These are phyloP conservation scores for Diplodia intermedia DNA, from an alignment of 2,329 filamentous ascomycete genomes.

Conservation along the genomic window DNA sequence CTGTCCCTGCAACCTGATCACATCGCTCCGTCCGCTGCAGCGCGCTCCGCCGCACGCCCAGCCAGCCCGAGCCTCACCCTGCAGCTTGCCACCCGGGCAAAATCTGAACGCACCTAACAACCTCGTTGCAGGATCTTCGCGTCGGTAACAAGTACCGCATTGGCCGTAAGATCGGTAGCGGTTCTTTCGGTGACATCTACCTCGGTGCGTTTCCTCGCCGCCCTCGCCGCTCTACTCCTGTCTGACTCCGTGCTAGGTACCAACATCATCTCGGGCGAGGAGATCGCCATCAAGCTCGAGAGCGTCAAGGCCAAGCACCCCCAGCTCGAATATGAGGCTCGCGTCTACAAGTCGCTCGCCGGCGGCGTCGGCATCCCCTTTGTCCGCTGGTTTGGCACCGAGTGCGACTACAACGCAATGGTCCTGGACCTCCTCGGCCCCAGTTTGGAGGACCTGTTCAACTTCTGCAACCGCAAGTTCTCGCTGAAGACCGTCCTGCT, in stretches of 20 bases:
- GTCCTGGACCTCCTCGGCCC: conserved; percentile 96
- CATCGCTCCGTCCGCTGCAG: background rate
- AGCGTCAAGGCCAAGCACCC: conserved; percentile 99
- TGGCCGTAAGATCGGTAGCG: conserved; percentile 97
- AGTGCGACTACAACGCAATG: conserved; percentile 99
- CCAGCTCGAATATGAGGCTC: conserved; percentile 97
- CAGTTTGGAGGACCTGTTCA: conserved; percentile 97
- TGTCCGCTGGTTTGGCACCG: conserved; percentile 98
- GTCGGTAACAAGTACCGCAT: conserved; percentile 99
- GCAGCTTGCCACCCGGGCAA: conserved; percentile 34
- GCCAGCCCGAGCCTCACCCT: conserved; percentile 31
- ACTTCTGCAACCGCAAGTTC: conserved; percentile 99
- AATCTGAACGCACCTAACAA: conserved; percentile 16
- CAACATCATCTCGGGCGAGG: conserved; percentile 99
- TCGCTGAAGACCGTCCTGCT: conserved; percentile 97
- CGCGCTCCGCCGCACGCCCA: conserved; percentile 12
- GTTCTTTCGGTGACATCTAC: conserved; percentile 98
- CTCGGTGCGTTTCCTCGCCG: conserved; percentile 63
- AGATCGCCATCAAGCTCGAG: conserved; percentile 99
- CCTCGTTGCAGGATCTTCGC: conserved; percentile 78
- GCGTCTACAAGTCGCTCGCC: conserved; percentile 87
- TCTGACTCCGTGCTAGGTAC: conserved; percentile 66
- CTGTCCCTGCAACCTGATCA: conserved; percentile 45
- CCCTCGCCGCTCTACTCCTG: conserved; percentile 5
- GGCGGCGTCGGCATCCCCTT: conserved; percentile 98